Evolutionary conservation across 305 asterid genomes (phyloP), one percentile per base, ranked within the genome.

Genomic region (Fraxinus nigra): DNA sequence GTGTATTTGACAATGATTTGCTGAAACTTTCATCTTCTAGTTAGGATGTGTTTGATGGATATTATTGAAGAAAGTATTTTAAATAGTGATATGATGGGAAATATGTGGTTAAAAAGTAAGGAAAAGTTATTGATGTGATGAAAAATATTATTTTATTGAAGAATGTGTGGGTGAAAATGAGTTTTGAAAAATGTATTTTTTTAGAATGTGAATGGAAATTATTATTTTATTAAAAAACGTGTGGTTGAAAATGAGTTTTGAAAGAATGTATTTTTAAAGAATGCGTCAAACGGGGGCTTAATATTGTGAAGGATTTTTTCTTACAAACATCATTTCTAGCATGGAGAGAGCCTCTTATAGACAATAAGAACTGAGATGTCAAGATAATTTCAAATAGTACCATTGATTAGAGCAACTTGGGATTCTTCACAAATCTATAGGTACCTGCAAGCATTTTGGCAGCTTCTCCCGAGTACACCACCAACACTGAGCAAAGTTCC

Each of bases 401-500:
- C 13, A 69, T 14, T 30, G 26, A 4, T 70, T n/a, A 70, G 10
- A 70, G 76, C 20, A 82, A 40, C 48, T 79, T 33, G 13, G 16
- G 38, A 81, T 28, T 48, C 40, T 26, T 84, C 34, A 76, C 78
- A 79, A 79, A 69, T 2, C 40, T 80, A 83, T 63, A 70, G 26
- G 40, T 89, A 96, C 99, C 99, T 89, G 92, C 95, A 89, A 96
- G 87, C 92, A 93, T 85, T 86, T 85, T 92, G 56, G 97, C 98
- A 69, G 99, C 94, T 90, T 94, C 97, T 56, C 91, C 93, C n/a
- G 98, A 91, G 89, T 92, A 91, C 72, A 94, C 92, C 48, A 90
- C 98, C 86, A 96, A 94, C 81, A 94, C 97, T 16, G 99, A 94
- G 87, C 99, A 96, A 80, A 96, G 96, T 82, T 94, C 99, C 91